Evolutionary conservation across 139 green algal genomes (phyloP).

Genomic region (Coelastrella sp.): DNA sequence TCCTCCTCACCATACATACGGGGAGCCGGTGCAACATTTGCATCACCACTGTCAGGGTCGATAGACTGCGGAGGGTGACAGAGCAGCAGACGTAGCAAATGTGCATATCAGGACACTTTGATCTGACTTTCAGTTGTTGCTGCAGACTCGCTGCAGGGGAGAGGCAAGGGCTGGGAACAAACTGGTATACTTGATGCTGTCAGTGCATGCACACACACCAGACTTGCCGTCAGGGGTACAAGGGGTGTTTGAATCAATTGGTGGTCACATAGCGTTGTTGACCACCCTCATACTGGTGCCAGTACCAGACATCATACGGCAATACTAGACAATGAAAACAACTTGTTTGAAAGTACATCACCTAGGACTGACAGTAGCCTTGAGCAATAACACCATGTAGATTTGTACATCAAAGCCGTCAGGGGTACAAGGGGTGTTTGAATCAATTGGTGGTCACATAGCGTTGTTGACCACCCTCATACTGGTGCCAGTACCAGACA

Average conservation of each 20-base stretch:
- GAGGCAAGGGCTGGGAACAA: no score
- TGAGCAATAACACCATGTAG: not conserved
- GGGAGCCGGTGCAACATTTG: not conserved
- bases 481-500: conserved; percentile 49
- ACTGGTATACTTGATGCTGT: not conserved
- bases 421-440: conserved; percentile 43
- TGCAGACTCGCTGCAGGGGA: no score
- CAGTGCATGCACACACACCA: not conserved
- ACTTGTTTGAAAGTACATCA: not conserved
- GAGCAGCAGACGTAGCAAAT: not conserved
- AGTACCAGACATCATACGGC: conserved; percentile 46
- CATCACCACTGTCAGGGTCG: not conserved
- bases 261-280: conserved; percentile 25
- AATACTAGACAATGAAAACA: not conserved
- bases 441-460: conserved; percentile 16
- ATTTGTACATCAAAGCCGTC: not conserved
- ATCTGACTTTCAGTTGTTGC: no score
- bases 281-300: conserved; percentile 41
- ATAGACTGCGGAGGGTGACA: not conserved
- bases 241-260: conserved; percentile 23
- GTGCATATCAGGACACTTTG: not conserved
- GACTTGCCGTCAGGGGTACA: conserved; percentile 39
- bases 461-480: conserved; percentile 28
- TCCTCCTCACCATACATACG: not conserved
- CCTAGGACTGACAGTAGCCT: not conserved